These are phyloP conservation scores for Penicillium cinerascens DNA, from an alignment of 495 filamentous ascomycete species.

Conservation along the genomic window DNA sequence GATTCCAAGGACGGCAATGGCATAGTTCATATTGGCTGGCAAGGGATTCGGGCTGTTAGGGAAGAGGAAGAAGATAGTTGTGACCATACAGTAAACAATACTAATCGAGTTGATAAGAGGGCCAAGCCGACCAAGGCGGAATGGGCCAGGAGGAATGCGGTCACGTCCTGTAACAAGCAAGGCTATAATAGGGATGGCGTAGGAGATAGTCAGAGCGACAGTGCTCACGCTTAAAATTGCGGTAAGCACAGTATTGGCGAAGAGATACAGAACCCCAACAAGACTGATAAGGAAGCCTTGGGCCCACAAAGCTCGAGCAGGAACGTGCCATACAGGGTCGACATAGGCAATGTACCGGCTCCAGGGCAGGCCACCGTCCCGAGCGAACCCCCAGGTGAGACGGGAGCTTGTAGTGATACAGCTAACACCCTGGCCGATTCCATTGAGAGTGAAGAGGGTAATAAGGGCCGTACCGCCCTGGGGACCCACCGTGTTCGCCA, in stretches of 20 bases:
- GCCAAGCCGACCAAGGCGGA: not conserved
- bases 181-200: not conserved
- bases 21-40: not conserved
- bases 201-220: not conserved
- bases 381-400: slow-evolving; percentile 53
- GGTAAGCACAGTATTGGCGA: not conserved
- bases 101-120: not conserved
- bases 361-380: slow-evolving; percentile 50
- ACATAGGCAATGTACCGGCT: slow-evolving; percentile 36
- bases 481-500: slow-evolving; percentile 35
- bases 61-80: not conserved
- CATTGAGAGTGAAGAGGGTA: slow-evolving; percentile 43
- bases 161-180: not conserved
- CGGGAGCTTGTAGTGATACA: slow-evolving; percentile 48
- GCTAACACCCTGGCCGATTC: slow-evolving; percentile 40
- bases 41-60: not conserved
- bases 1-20: not conserved
- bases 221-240: not conserved
- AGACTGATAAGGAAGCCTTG: not conserved
- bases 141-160: not conserved
- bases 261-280: not conserved
- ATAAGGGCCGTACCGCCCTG: slow-evolving; percentile 34
- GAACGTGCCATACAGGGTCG: slow-evolving; percentile 34
- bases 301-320: slow-evolving; percentile 29
- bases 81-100: not conserved